Conservation (phyloP, 179 eudicot species). For the Beta corolliflora region DNA sequence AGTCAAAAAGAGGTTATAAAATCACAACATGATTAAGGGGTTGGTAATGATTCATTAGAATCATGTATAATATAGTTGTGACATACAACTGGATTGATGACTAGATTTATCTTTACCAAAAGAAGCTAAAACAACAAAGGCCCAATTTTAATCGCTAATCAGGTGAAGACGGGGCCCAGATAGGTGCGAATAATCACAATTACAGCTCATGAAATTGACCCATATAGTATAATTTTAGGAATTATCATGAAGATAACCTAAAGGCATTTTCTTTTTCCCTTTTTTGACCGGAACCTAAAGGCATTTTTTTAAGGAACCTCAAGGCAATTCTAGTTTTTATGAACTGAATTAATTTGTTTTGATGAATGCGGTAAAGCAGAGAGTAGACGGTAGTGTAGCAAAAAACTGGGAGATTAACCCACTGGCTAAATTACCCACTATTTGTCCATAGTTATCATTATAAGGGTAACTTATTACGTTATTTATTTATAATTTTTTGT, state of each 20-base stretch:
- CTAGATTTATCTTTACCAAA: constrained; percentile 8
- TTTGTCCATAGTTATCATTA: too few species aligned
- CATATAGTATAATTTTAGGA: not conserved
- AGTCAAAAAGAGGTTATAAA: not conserved
- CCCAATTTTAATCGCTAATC: constrained; percentile 11
- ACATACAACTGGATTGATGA: constrained; percentile 3
- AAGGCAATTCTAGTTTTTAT: not conserved
- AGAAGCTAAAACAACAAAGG: constrained; percentile 5
- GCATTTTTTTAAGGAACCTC: too few species aligned
- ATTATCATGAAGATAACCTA: not conserved
- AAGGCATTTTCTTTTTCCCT: too few species aligned
- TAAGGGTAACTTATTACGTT: too few species aligned
- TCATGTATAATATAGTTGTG: not conserved
- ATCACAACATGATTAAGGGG: not conserved
- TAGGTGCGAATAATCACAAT: constrained; percentile 10
- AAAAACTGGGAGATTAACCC: too few species aligned
- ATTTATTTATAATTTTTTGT: too few species aligned
- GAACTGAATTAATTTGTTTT: not conserved
- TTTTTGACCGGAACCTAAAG: too few species aligned
- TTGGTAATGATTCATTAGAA: not conserved
- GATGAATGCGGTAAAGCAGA: constrained; percentile 1
- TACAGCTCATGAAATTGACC: constrained; percentile 15
- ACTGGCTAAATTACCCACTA: too few species aligned
- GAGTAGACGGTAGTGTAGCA: too few species aligned
- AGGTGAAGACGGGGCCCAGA: constrained; percentile 5